A percentile compares a stretch with the other conserved stretches of the same genome.
Evolutionary conservation across 2,329 filamentous ascomycete species (phyloP).

Genomic region (Phyllosticta capitalensis): DNA sequence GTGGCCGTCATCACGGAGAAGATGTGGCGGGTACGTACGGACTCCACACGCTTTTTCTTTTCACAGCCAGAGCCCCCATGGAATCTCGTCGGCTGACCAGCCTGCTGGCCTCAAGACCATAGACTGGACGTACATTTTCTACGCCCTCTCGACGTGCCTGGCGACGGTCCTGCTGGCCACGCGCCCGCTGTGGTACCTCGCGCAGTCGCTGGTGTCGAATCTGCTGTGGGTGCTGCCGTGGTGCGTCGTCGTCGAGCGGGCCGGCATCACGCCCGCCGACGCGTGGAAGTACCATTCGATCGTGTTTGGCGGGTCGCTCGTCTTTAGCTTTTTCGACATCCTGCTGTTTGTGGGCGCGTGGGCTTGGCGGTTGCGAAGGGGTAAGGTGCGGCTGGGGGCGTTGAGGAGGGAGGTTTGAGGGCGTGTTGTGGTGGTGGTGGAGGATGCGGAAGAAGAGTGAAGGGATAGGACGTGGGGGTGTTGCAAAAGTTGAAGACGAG

Average conservation of each 20-base stretch:
- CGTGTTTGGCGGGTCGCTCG: slow-evolving; percentile 58
- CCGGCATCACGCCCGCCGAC: slow-evolving; percentile 33
- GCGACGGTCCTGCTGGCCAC: slow-evolving; percentile 57
- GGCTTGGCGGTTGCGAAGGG: slow-evolving; percentile 37
- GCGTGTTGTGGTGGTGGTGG: no score
- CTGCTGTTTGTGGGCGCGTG: slow-evolving; percentile 42
- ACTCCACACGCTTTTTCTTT: no score
- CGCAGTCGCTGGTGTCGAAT: slow-evolving; percentile 57
- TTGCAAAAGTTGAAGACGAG: no score
- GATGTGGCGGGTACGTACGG: slow-evolving; percentile 47
- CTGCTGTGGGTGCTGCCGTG: slow-evolving; percentile 60
- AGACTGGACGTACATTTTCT: slow-evolving; percentile 58
- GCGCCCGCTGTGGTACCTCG: slow-evolving; percentile 56
- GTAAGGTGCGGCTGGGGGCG: neutral
- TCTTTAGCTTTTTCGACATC: slow-evolving; percentile 55
- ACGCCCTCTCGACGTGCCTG: slow-evolving; percentile 55
- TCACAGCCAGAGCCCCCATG: no score
- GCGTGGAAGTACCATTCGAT: slow-evolving; percentile 60
- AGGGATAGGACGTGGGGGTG: no score
- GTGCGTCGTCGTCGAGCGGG: slow-evolving; percentile 50
- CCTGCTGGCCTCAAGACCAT: slow-evolving; percentile 15
- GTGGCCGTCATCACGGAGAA: slow-evolving; percentile 53
- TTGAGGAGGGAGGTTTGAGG: neutral
- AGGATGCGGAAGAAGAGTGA: no score
- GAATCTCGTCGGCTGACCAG: neutral